Conservation (phyloP, 2,329 filamentous ascomycete species). For the Graphilbum fragrans region DNA sequence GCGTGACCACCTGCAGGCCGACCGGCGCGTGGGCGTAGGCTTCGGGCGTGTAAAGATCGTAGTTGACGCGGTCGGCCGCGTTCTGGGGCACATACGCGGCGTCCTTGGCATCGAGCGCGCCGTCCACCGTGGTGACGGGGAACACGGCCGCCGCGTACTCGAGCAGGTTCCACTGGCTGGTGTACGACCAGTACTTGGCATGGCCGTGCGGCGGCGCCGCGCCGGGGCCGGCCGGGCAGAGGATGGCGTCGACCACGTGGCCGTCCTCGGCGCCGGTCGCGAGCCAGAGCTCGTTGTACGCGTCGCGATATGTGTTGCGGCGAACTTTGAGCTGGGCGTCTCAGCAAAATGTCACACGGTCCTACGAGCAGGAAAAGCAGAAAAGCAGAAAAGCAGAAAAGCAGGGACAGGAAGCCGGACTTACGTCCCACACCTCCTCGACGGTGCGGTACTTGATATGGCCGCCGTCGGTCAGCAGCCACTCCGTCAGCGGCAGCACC, state of each 20-base stretch:
- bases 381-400: too few species aligned
- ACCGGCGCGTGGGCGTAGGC: conserved; percentile 3
- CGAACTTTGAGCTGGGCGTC: too few species aligned
- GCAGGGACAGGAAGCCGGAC: too few species aligned
- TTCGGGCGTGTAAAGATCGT: conserved; percentile 4
- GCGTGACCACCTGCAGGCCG: conserved; percentile 3
- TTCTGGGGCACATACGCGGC: not conserved
- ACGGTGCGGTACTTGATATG: too few species aligned
- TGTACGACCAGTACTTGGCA: conserved; percentile 6
- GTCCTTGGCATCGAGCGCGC: conserved; percentile 1
- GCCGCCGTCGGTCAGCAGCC: too few species aligned
- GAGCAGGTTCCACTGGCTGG: conserved; percentile 4
- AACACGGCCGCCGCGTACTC: conserved; percentile 7
- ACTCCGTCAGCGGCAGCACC: too few species aligned
- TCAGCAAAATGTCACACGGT: too few species aligned
- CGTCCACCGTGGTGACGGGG: not conserved
- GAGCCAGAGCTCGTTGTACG: too few species aligned
- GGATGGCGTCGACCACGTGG: conserved; percentile 21
- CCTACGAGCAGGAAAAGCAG: too few species aligned
- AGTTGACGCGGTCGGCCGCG: conserved; percentile 2
- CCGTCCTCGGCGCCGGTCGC: too few species aligned
- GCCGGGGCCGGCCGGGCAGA: conserved; percentile 33
- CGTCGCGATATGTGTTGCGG: too few species aligned
- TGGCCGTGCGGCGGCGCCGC: conserved; percentile 5
- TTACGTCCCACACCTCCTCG: too few species aligned